These are phyloP conservation scores for Talaromyces verruculosus DNA, from an alignment of 2,329 filamentous ascomycete genomes.

Conservation along the genomic window DNA sequence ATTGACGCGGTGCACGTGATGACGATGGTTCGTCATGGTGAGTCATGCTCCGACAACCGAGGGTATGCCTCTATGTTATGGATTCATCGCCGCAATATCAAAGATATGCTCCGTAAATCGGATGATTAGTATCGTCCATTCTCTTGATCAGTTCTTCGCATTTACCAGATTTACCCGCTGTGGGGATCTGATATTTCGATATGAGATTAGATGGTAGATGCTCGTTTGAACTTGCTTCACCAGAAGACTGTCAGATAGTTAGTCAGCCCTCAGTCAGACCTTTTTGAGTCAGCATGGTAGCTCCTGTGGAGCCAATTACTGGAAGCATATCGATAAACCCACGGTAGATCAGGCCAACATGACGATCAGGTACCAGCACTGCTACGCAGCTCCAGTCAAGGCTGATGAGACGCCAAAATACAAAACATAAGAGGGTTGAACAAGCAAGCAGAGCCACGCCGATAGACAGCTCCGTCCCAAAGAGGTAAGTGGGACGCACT, in stretches of 20 bases:
- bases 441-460: conserved; percentile 2
- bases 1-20: conserved; percentile 18
- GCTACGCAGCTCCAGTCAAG: neutral
- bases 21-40: conserved; percentile 13
- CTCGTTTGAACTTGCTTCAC: neutral
- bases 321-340: neutral
- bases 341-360: neutral
- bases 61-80: neutral
- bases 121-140: neutral
- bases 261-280: neutral
- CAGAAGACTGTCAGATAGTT: neutral
- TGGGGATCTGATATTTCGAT: neutral
- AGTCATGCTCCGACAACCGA: conserved; percentile 14
- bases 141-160: neutral
- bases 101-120: neutral
- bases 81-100: neutral
- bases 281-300: neutral
- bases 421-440: neutral
- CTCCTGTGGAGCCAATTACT: neutral
- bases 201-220: neutral
- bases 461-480: neutral
- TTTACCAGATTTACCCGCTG: neutral
- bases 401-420: neutral
- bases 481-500: neutral
- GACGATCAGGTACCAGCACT: neutral